Evolutionary conservation across 2,329 filamentous ascomycete genomes (phyloP).

Genomic region (Colletotrichum horii): DNA sequence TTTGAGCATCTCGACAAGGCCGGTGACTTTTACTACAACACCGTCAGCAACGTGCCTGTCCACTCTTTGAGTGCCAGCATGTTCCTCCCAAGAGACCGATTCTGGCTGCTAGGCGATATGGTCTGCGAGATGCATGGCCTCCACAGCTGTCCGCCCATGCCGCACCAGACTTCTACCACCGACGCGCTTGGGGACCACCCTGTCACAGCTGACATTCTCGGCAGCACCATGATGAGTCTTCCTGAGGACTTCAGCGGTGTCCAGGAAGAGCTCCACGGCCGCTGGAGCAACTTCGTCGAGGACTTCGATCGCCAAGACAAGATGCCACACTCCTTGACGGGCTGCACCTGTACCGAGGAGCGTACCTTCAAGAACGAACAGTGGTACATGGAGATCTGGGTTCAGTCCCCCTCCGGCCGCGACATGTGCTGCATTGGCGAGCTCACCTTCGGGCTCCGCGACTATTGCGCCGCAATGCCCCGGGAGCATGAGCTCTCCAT

Average conservation of each 20-base stretch:
- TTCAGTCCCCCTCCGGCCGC: neutral
- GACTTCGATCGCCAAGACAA: constrained; percentile 26
- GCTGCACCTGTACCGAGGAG: constrained; percentile 44
- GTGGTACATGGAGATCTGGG: neutral
- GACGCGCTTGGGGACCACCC: neutral
- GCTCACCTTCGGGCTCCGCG: neutral
- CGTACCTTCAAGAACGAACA: constrained; percentile 32
- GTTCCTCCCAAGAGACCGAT: constrained; percentile 54
- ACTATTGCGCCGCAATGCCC: neutral
- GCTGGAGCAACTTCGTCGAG: neutral
- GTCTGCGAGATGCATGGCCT: constrained; percentile 29
- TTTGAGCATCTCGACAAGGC: constrained; percentile 54
- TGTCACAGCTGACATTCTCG: neutral
- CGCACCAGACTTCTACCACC: neutral
- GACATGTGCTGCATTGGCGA: neutral
- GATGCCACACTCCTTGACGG: constrained; percentile 35
- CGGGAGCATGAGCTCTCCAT: neutral
- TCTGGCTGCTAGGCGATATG: constrained; percentile 38
- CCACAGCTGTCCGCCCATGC: neutral
- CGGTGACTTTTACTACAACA: constrained; percentile 53
- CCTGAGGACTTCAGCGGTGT: constrained; percentile 29
- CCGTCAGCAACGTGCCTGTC: constrained; percentile 53
- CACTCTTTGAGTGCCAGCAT: constrained; percentile 61
- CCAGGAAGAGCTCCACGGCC: neutral
- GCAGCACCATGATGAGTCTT: constrained; percentile 54